phyloP scores from a whole-genome alignment of 208 protist genomes.

The Endotrypanum monterogeii region DNA sequence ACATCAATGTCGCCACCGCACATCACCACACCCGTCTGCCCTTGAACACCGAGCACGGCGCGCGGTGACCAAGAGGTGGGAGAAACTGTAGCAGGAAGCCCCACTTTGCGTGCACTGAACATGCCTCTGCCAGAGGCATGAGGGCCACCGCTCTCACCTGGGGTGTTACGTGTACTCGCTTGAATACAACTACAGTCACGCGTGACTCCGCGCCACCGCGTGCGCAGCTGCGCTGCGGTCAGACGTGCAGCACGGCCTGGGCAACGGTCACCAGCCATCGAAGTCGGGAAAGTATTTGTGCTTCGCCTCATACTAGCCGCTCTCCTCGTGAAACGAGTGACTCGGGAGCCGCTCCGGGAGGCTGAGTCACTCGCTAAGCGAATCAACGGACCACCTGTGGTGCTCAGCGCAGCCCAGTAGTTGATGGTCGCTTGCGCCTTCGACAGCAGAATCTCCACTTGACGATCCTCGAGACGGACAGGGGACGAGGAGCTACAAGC shows the following conservation, averaged over 20 bases:
- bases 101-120: background rate
- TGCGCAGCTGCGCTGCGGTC: slow-evolving; percentile 21
- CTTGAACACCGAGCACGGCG: background rate
- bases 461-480: slow-evolving; percentile 5
- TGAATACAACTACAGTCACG: slow-evolving; percentile 22
- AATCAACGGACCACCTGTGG: slow-evolving; percentile 20
- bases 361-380: slow-evolving; percentile 1
- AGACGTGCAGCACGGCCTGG: slow-evolving; percentile 12
- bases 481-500: background rate
- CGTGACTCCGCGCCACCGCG: slow-evolving; percentile 23
- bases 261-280: background rate
- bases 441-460: slow-evolving; percentile 14
- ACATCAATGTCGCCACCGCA: background rate
- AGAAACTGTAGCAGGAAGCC: background rate
- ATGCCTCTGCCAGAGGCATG: too few species aligned
- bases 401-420: slow-evolving; percentile 21
- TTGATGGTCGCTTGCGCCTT: slow-evolving; percentile 13
- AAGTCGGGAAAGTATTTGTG: background rate
- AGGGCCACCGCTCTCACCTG: background rate
- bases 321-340: background rate
- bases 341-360: background rate
- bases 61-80: background rate
- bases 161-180: background rate
- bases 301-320: background rate
- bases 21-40: background rate